Evolutionary conservation across 345 rosid species (phyloP).

Genomic region (Linum lewisii): DNA sequence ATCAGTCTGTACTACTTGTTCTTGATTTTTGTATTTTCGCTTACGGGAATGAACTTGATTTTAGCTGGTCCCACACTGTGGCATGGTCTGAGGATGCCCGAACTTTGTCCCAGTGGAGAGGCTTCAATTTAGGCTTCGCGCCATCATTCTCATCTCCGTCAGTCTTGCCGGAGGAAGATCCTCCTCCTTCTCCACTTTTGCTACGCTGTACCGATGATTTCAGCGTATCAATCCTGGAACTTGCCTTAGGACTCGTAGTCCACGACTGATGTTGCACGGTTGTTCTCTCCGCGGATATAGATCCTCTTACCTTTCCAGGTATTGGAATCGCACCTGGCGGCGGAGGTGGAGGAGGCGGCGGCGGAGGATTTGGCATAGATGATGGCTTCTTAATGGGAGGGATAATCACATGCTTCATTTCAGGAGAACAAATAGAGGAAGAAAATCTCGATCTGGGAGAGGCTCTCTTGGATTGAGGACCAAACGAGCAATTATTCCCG

Average conservation of each 20-base stretch:
- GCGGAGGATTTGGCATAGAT: slow-evolving; percentile 42
- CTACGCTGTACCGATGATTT: slow-evolving; percentile 30
- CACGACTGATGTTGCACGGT: slow-evolving; percentile 24
- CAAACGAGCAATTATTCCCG: slow-evolving; percentile 11
- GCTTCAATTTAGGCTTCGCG: slow-evolving; percentile 70
- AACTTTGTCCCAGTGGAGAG: slow-evolving; percentile 99
- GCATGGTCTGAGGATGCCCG: slow-evolving; percentile 92
- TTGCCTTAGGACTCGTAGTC: slow-evolving; percentile 38
- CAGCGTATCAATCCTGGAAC: slow-evolving; percentile 14
- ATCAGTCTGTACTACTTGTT: neutral
- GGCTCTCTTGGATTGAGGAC: slow-evolving; percentile 76
- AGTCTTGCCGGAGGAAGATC: slow-evolving; percentile 36
- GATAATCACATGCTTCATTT: slow-evolving; percentile 76
- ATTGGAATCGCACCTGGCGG: slow-evolving; percentile 19
- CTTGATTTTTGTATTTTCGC: slow-evolving; percentile 19
- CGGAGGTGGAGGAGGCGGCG: slow-evolving; percentile 45
- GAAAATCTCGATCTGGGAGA: slow-evolving; percentile 58
- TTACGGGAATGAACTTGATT: slow-evolving; percentile 94
- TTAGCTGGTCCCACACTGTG: slow-evolving; percentile 98
- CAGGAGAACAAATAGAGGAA: slow-evolving; percentile 52
- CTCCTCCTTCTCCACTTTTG: slow-evolving; percentile 21
- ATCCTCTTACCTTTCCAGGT: slow-evolving; percentile 26
- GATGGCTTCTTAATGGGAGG: slow-evolving; percentile 58
- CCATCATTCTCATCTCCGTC: slow-evolving; percentile 65
- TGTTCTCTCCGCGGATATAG: slow-evolving; percentile 18